Conservation (phyloP, 2,329 filamentous ascomycete genomes). For the Leptographium procerum region DNA sequence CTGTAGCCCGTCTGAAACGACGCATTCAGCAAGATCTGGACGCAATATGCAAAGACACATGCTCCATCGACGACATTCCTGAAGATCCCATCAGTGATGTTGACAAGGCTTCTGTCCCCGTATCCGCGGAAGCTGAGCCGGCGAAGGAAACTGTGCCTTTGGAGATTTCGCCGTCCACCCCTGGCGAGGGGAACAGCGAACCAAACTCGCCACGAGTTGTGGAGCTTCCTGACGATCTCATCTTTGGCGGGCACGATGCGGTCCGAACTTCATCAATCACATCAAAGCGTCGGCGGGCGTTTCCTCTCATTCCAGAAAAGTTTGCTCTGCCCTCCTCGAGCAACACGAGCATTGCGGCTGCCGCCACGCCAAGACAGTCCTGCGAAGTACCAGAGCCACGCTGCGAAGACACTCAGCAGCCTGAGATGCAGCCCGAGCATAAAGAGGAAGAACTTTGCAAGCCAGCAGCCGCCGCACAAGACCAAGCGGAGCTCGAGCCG, state of each 20-base stretch:
- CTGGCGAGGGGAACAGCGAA: neutral
- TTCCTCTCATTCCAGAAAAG: slow-evolving; percentile 14
- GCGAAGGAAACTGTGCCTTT: neutral
- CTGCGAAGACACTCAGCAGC: neutral
- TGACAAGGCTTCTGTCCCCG: neutral
- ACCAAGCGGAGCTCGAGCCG: neutral
- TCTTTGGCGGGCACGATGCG: neutral
- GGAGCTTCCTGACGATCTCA: slow-evolving; percentile 7
- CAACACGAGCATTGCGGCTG: neutral
- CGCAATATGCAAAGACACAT: slow-evolving; percentile 40
- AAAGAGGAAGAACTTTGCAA: neutral
- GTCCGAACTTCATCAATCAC: neutral
- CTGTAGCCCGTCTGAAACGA: slow-evolving; percentile 29
- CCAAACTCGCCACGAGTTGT: slow-evolving; percentile 6
- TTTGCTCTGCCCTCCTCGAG: slow-evolving; percentile 1
- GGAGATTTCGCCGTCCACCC: neutral
- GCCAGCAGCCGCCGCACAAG: neutral
- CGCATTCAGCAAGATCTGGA: slow-evolving; percentile 37
- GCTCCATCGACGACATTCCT: slow-evolving; percentile 27
- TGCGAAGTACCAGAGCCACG: neutral
- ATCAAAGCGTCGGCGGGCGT: slow-evolving; percentile 10
- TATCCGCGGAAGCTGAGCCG: neutral
- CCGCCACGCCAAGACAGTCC: neutral
- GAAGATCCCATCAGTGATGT: slow-evolving; percentile 10
- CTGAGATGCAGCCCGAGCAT: neutral